These are phyloP conservation scores for Aspergillus viridinutans DNA, from an alignment of 2,329 filamentous ascomycete species.

Conservation along the genomic window DNA sequence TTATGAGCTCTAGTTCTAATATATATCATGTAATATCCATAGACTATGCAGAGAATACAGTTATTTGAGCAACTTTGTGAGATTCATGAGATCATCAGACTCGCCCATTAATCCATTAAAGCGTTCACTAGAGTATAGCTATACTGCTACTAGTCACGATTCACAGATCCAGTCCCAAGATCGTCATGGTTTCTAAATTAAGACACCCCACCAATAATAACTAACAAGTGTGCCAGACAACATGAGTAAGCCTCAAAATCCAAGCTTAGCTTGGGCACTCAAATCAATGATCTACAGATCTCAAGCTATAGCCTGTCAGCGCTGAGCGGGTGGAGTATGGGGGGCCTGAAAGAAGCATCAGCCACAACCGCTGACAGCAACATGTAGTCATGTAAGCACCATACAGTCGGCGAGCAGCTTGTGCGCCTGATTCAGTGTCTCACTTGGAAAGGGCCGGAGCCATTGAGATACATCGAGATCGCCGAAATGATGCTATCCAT, in stretches of 20 bases:
- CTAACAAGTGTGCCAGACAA: no score
- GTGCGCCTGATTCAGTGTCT: neutral
- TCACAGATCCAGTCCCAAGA: no score
- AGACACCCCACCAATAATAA: neutral
- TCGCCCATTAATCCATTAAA: no score
- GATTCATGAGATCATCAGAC: no score
- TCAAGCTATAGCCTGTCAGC: neutral
- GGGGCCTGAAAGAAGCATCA: neutral
- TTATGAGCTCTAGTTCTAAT: no score
- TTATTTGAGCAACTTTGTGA: no score
- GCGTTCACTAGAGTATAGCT: no score
- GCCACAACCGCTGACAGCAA: neutral
- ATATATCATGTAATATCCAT: neutral
- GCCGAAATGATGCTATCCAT: neutral
- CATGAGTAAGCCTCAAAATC: no score
- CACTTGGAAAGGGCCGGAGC: neutral
- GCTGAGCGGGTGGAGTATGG: neutral
- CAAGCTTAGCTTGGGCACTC: no score
- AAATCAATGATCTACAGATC: no score
- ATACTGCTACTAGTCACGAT: no score
- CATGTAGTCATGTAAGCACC: neutral
- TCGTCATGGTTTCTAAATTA: neutral
- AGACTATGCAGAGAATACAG: neutral
- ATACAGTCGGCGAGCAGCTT: neutral
- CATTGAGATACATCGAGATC: neutral